Evolutionary conservation across 192 early-diverging fungal species (phyloP).

Genomic region (Linnemannia elongata): DNA sequence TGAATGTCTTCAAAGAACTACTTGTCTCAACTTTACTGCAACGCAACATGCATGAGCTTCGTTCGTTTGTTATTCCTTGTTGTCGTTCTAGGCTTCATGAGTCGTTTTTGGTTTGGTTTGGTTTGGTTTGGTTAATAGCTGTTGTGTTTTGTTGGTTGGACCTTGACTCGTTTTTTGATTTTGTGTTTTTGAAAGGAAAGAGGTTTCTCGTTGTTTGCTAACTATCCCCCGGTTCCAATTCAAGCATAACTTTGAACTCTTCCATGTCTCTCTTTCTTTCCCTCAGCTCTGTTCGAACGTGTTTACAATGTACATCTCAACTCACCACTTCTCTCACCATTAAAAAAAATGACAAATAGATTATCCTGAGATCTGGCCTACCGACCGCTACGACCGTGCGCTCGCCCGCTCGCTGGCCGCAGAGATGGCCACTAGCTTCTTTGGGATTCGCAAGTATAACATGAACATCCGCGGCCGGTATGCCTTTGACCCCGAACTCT

Average conservation of each 20-base stretch:
- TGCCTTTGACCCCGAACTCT: constrained; percentile 29
- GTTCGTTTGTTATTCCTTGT: no score
- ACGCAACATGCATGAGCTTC: background rate
- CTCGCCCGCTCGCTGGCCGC: constrained; percentile 46
- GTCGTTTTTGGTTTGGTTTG: no score
- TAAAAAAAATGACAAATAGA: constrained; percentile 25
- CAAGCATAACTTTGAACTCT: background rate
- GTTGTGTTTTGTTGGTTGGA: no score
- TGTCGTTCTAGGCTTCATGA: background rate
- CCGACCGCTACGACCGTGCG: constrained; percentile 42
- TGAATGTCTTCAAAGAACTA: background rate
- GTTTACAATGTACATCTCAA: background rate
- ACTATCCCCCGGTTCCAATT: background rate
- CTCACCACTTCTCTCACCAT: background rate
- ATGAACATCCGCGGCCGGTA: constrained; percentile 44
- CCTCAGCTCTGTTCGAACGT: background rate
- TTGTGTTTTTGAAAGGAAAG: no score
- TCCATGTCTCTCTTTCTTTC: background rate
- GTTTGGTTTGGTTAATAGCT: background rate
- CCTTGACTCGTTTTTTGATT: no score
- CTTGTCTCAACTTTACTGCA: background rate
- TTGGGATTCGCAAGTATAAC: constrained; percentile 31
- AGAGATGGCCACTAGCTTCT: constrained; percentile 56
- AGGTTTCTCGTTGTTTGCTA: background rate
- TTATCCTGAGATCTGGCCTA: constrained; percentile 50